Conservation (phyloP, 768 basidiomycete genomes). For the Suillus placidus region DNA sequence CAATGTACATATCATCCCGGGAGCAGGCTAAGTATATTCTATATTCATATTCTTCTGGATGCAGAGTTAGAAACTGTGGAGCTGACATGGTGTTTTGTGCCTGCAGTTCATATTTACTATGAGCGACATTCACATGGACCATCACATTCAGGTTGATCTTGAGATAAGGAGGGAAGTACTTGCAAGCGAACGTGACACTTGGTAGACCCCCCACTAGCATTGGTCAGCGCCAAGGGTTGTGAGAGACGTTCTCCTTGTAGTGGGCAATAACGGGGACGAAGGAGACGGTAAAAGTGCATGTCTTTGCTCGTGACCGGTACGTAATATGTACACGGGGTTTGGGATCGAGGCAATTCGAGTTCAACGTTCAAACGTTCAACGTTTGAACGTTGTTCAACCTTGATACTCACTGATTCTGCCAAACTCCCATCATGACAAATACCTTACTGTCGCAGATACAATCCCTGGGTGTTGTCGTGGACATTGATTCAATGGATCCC, state of each 20-base stretch:
- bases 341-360: neutral
- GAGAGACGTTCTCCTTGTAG: neutral
- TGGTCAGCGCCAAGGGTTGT: neutral
- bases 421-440: slow-evolving; percentile 14
- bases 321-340: neutral
- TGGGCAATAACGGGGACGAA: neutral
- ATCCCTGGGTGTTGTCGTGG: slow-evolving; percentile 35
- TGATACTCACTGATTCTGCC: neutral
- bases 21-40: slow-evolving; percentile 54
- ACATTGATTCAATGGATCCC: slow-evolving; percentile 55
- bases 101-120: slow-evolving; percentile 75
- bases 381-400: too few species aligned
- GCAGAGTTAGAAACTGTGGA: slow-evolving; percentile 87
- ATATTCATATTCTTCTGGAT: slow-evolving; percentile 87
- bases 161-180: slow-evolving; percentile 14
- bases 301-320: neutral
- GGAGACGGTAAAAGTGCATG: neutral
- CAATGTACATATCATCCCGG: slow-evolving; percentile 78
- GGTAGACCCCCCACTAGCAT: neutral
- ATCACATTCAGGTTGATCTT: slow-evolving; percentile 72
- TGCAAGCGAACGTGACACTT: neutral
- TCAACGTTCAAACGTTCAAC: too few species aligned
- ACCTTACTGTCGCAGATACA: slow-evolving; percentile 44
- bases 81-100: slow-evolving; percentile 60
- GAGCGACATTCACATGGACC: slow-evolving; percentile 91